These are phyloP conservation scores for Theobroma grandiflorum DNA, from an alignment of 441 rosid genomes.

Conservation along the genomic window DNA sequence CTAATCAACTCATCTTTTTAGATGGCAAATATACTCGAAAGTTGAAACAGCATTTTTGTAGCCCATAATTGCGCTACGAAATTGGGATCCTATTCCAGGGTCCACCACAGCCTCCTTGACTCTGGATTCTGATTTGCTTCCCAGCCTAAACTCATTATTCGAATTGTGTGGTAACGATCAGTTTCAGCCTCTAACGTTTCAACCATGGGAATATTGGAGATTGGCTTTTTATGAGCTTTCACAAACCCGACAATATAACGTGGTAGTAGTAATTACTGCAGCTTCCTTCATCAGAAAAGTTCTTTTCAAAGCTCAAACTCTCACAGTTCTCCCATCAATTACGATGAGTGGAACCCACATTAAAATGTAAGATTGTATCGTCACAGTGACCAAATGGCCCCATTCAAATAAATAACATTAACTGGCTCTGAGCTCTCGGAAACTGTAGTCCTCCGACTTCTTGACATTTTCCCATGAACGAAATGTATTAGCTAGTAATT, in stretches of 20 bases:
- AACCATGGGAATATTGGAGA: not conserved
- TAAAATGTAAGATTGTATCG: not conserved
- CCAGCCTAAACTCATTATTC: not conserved
- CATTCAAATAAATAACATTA: too few relatives aligned
- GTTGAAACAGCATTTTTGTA: conserved; percentile 25
- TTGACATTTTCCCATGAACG: not conserved
- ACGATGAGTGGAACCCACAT: not conserved
- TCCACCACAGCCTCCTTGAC: not conserved
- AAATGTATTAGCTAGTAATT: not conserved
- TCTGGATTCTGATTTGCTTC: not conserved
- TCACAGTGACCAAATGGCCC: not conserved
- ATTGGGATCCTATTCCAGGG: conserved; percentile 3
- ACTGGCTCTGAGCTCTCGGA: not conserved
- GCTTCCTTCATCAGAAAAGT: not conserved
- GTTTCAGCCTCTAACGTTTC: too few relatives aligned
- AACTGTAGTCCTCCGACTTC: not conserved
- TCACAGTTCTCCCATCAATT: not conserved
- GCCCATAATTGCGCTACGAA: conserved; percentile 17
- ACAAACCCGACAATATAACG: not conserved
- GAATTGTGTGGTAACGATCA: not conserved
- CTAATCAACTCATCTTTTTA: conserved; percentile 9
- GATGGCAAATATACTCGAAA: not conserved
- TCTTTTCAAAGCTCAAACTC: too few relatives aligned
- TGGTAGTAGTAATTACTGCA: not conserved
- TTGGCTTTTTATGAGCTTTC: not conserved